These are phyloP conservation scores for Clonostachys rosea DNA, from an alignment of 2,329 filamentous ascomycete genomes.

Conservation along the genomic window DNA sequence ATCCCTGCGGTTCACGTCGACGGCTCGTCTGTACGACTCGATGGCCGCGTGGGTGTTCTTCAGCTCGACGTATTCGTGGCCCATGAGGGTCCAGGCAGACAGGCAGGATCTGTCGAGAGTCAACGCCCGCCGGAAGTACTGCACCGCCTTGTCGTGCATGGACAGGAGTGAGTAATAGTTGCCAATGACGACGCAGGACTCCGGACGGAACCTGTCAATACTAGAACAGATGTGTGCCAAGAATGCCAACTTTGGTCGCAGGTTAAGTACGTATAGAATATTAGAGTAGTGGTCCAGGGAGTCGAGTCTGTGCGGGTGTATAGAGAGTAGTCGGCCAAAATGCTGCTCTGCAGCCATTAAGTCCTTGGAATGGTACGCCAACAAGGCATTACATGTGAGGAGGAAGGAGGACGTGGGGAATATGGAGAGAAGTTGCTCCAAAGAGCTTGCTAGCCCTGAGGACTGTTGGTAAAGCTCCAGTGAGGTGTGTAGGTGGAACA, in stretches of 20 bases:
- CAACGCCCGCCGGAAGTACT: slow-evolving; percentile 92
- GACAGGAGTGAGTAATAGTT: slow-evolving; percentile 96
- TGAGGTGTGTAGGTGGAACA: slow-evolving; percentile 88
- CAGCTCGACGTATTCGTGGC: slow-evolving; percentile 96
- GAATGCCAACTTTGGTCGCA: slow-evolving; percentile 85
- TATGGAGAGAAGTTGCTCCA: slow-evolving; percentile 74
- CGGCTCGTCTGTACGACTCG: slow-evolving; percentile 90
- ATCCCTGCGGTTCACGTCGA: slow-evolving; percentile 93
- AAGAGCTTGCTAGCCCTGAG: slow-evolving; percentile 65
- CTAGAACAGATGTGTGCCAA: slow-evolving; percentile 85
- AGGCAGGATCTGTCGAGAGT: slow-evolving; percentile 87
- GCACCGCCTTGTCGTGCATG: slow-evolving; percentile 94
- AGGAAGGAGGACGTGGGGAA: slow-evolving; percentile 89
- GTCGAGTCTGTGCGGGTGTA: slow-evolving; percentile 72
- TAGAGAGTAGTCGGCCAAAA: slow-evolving; percentile 76
- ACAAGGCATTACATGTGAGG: slow-evolving; percentile 80
- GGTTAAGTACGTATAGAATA: slow-evolving; percentile 88
- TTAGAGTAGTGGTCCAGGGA: slow-evolving; percentile 95
- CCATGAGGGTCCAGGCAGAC: slow-evolving; percentile 97
- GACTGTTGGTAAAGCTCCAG: slow-evolving; percentile 89
- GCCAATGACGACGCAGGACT: slow-evolving; percentile 93
- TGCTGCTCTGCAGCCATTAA: slow-evolving; percentile 63
- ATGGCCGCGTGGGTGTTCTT: slow-evolving; percentile 98
- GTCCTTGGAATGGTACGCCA: slow-evolving; percentile 88
- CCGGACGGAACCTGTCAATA: slow-evolving; percentile 92